phyloP scores from a whole-genome alignment of 2,329 filamentous ascomycete species.

The Thielaviopsis punctulata region DNA sequence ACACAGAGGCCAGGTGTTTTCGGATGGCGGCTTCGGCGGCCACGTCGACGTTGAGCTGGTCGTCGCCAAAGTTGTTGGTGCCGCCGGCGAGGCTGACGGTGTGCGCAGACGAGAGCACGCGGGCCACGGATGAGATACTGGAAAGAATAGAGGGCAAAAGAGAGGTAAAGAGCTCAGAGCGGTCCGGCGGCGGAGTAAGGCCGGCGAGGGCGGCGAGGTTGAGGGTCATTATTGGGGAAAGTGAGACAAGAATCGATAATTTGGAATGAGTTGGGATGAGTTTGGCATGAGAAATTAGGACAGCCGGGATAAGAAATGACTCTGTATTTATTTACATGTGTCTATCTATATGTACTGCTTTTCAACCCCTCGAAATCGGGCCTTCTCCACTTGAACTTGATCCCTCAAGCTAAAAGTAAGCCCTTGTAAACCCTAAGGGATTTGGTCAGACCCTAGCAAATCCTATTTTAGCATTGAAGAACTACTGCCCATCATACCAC shows the following conservation, averaged over 20 bases:
- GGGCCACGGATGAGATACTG: conserved; percentile 27
- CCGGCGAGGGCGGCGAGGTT: conserved; percentile 13
- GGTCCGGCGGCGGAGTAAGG: conserved; percentile 14
- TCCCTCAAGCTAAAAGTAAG: no score
- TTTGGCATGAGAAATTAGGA: no score
- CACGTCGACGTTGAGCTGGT: conserved; percentile 42
- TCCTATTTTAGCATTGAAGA: no score
- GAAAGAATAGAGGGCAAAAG: conserved; percentile 32
- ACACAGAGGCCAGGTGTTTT: conserved; percentile 21
- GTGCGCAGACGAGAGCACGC: conserved; percentile 26
- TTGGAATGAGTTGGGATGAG: no score
- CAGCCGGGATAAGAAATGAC: no score
- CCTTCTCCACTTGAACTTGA: no score
- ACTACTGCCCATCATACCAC: neutral
- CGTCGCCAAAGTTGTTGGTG: conserved; percentile 40
- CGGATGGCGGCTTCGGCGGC: conserved; percentile 32
- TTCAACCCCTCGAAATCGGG: no score
- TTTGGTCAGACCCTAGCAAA: no score
- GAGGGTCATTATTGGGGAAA: neutral
- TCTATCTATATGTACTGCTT: no score
- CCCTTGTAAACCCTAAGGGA: no score
- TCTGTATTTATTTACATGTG: no score
- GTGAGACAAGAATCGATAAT: no score
- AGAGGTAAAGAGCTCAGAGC: conserved; percentile 23
- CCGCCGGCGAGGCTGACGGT: conserved; percentile 21